Evolutionary conservation across 2,329 filamentous ascomycete species (phyloP).

Genomic region (Neofusicoccum umdonicola): DNA sequence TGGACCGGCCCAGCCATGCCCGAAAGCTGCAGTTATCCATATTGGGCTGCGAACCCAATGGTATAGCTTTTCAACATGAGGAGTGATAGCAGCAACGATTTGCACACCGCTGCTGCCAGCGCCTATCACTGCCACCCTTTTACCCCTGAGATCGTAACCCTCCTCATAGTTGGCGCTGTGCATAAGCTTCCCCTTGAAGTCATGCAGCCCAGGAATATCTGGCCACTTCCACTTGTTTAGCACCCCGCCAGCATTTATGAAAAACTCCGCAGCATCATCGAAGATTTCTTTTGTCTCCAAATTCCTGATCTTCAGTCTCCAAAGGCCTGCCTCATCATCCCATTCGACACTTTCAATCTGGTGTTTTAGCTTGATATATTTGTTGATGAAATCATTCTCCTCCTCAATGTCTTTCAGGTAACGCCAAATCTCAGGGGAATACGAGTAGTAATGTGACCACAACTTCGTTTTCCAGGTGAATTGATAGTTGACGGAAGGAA

Average conservation of each 20-base stretch:
- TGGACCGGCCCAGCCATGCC: constrained; percentile 42
- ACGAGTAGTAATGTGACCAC: constrained; percentile 48
- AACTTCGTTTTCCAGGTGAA: constrained; percentile 44
- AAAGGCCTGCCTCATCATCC: constrained; percentile 50
- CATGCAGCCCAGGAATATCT: constrained; percentile 43
- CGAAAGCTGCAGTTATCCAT: constrained; percentile 39
- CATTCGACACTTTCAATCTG: constrained; percentile 48
- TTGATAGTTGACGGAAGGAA: constrained; percentile 47
- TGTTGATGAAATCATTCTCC: constrained; percentile 45
- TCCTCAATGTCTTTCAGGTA: constrained; percentile 51
- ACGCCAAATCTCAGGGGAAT: constrained; percentile 46
- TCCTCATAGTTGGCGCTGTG: constrained; percentile 50
- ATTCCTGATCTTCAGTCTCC: constrained; percentile 42
- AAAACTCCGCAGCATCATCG: constrained; percentile 40
- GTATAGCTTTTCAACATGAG: constrained; percentile 45
- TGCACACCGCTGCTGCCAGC: constrained; percentile 47
- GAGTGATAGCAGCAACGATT: constrained; percentile 48
- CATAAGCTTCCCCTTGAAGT: constrained; percentile 44
- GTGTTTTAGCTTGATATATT: constrained; percentile 54
- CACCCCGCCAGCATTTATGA: constrained; percentile 45
- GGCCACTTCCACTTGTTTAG: constrained; percentile 41
- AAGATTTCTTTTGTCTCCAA: constrained; percentile 41
- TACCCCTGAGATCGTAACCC: constrained; percentile 43
- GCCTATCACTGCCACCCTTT: constrained; percentile 46
- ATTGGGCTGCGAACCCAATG: constrained; percentile 43